Evolutionary conservation across 83 land plant genomes (phyloP).

Genomic region (Diphasiastrum complanatum): DNA sequence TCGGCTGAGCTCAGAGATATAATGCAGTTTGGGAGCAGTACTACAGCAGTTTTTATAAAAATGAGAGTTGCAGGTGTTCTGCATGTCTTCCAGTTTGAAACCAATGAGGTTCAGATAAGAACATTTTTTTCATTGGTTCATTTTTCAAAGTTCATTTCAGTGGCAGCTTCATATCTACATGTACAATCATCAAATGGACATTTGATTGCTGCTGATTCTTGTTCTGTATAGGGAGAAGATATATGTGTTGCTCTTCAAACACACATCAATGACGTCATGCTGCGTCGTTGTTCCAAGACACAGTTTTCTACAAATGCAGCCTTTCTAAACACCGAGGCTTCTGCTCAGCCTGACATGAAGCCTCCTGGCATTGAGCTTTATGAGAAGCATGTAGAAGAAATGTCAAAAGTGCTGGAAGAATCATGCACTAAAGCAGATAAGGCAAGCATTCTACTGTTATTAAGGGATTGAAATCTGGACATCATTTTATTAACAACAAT

Average conservation of each 20-base stretch:
- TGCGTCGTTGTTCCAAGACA: conserved; percentile 13
- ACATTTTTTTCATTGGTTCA: background rate
- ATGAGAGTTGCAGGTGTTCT: conserved; percentile 12
- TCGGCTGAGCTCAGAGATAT: conserved; percentile 18
- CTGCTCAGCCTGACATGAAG: conserved; percentile 3
- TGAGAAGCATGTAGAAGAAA: conserved; percentile 13
- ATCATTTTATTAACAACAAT: background rate
- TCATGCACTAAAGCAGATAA: conserved; percentile 2
- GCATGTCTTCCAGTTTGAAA: conserved; percentile 16
- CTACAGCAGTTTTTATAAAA: conserved; percentile 8
- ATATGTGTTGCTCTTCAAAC: conserved; percentile 16
- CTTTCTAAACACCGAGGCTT: conserved; percentile 1
- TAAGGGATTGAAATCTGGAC: background rate
- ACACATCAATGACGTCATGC: conserved; percentile 16
- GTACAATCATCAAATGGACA: background rate
- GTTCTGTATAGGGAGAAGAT: conserved; percentile 2
- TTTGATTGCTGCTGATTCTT: background rate
- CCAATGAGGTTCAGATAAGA: background rate
- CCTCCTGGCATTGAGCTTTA: conserved; percentile 17
- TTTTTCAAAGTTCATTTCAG: background rate
- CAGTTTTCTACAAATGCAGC: background rate
- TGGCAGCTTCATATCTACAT: background rate
- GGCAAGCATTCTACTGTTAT: background rate
- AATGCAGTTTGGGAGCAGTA: conserved; percentile 17
- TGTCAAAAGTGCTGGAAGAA: conserved; percentile 10